phyloP scores from a whole-genome alignment of 148 eudicot species.

The Chenopodium quinoa region DNA sequence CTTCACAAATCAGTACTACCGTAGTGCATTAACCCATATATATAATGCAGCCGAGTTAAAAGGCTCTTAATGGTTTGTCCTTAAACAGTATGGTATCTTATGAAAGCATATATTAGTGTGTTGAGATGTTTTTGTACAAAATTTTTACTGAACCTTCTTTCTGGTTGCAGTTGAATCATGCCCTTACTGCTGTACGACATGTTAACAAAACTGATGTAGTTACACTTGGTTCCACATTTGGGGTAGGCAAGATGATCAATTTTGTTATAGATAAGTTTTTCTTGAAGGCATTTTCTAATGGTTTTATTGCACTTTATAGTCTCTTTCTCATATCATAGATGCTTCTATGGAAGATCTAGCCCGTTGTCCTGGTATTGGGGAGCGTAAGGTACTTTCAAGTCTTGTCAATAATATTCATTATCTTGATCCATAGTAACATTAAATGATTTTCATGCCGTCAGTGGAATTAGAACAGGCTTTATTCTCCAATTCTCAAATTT shows the following conservation, averaged over 20 bases:
- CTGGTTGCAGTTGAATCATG: slow-evolving; percentile 68
- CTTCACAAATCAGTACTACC: neutral
- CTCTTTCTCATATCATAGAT: slow-evolving; percentile 87
- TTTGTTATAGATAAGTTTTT: neutral
- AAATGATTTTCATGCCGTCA: neutral
- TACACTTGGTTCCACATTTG: slow-evolving; percentile 95
- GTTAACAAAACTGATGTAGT: slow-evolving; percentile 95
- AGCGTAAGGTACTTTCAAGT: slow-evolving; percentile 66
- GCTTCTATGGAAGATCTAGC: slow-evolving; percentile 98
- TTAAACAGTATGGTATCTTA: neutral
- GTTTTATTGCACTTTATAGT: slow-evolving; percentile 37
- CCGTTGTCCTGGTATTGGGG: slow-evolving; percentile 98
- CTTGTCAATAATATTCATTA: neutral
- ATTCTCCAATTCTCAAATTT: neutral
- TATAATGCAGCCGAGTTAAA: neutral
- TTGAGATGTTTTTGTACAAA: neutral
- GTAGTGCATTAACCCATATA: neutral
- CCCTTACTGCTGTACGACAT: slow-evolving; percentile 78
- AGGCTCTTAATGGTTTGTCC: neutral
- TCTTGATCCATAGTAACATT: neutral
- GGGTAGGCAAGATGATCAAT: slow-evolving; percentile 46
- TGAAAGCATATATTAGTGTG: neutral
- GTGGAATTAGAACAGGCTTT: neutral
- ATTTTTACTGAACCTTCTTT: slow-evolving; percentile 6
- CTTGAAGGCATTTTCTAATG: slow-evolving; percentile 1